phyloP scores from a whole-genome alignment of 2,329 filamentous ascomycete genomes.

The Plectosphaerella cucumerina region DNA sequence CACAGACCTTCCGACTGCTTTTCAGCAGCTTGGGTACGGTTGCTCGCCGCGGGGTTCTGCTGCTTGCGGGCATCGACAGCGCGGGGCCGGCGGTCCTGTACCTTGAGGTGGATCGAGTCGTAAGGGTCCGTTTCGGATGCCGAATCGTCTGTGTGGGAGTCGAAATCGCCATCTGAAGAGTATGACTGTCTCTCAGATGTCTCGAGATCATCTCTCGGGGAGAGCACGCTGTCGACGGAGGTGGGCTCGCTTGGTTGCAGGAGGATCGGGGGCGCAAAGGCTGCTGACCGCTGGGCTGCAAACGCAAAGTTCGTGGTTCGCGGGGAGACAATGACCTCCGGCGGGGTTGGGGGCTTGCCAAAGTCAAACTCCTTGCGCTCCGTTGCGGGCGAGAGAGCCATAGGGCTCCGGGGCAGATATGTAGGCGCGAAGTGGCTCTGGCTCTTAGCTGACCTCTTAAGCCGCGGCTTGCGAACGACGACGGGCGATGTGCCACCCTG shows the following conservation, averaged over 20 bases:
- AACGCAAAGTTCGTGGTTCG: background rate
- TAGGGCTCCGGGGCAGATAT: constrained; percentile 15
- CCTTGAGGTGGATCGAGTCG: constrained; percentile 7
- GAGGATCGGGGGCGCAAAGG: background rate
- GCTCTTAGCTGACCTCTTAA: constrained; percentile 37
- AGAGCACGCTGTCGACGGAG: background rate
- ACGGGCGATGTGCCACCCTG: constrained; percentile 18
- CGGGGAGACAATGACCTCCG: background rate
- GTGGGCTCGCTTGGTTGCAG: background rate
- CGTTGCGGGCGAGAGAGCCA: constrained; percentile 15
- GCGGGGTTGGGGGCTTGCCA: constrained; percentile 8
- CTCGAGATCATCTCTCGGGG: background rate
- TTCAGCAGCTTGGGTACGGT: background rate
- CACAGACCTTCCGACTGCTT: constrained; percentile 8
- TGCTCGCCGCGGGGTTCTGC: background rate
- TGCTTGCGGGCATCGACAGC: background rate
- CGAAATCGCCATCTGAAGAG: constrained; percentile 11
- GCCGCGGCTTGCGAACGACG: constrained; percentile 30
- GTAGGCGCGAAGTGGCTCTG: constrained; percentile 25
- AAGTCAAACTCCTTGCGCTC: constrained; percentile 18
- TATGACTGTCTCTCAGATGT: background rate
- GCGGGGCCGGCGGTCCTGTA: background rate
- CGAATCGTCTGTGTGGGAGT: constrained; percentile 9
- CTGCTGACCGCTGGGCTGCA: background rate
- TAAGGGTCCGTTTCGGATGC: constrained; percentile 12